A percentile compares a stretch with the other conserved stretches of the same genome.
Conservation (phyloP, 2,329 filamentous ascomycete species). For the Colletotrichum falcatum region DNA sequence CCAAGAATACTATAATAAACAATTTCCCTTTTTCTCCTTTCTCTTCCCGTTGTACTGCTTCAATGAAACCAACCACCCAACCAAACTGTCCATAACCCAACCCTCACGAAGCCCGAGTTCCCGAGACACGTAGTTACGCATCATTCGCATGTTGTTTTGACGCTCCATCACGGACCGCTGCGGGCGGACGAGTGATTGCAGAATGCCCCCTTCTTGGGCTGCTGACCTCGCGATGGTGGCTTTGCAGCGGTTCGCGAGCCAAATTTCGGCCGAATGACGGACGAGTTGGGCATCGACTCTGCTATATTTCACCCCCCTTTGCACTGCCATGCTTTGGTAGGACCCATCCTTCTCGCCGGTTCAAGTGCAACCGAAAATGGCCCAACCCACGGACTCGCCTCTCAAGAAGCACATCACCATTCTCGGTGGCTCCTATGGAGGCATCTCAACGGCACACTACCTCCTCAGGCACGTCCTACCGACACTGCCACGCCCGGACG, state of each 20-base stretch:
- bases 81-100: not conserved
- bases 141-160: too few species aligned
- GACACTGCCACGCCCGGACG: slow-evolving; percentile 48
- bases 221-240: too few species aligned
- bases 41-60: not conserved
- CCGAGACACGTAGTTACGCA: too few species aligned
- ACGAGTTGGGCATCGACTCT: too few species aligned
- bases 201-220: too few species aligned
- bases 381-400: not conserved
- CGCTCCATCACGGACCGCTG: too few species aligned
- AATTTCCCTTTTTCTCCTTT: too few species aligned
- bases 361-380: not conserved
- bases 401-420: slow-evolving; percentile 59
- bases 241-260: not conserved
- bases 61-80: not conserved
- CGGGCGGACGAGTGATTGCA: too few species aligned
- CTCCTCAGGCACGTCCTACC: slow-evolving; percentile 64
- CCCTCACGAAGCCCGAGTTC: not conserved
- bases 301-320: too few species aligned
- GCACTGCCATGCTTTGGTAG: not conserved
- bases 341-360: not conserved
- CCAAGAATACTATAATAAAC: too few species aligned
- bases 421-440: slow-evolving; percentile 65
- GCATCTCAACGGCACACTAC: slow-evolving; percentile 64
- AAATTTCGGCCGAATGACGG: too few species aligned